Evolutionary conservation across 257 asterid species (phyloP).

Genomic region (Avicennia marina): DNA sequence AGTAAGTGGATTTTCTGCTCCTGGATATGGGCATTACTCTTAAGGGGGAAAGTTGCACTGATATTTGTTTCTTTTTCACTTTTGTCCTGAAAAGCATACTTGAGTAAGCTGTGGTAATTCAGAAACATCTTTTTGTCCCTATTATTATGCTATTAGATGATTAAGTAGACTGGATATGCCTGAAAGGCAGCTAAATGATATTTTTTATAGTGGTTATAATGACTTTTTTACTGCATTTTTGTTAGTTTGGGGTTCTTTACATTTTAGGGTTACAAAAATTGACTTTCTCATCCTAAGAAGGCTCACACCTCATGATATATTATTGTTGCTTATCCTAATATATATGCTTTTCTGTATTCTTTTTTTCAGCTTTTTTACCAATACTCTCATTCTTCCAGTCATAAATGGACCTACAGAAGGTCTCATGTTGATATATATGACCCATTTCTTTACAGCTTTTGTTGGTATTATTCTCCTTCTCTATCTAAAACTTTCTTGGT

Average conservation of each 20-base stretch:
- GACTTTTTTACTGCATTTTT: no score
- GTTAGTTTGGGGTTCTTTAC: no score
- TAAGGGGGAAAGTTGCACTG: no score
- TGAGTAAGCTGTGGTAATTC: no score
- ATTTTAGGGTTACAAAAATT: conserved; percentile 1
- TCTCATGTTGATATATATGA: conserved; percentile 65
- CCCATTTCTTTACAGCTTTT: conserved; percentile 68
- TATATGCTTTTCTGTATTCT: conserved; percentile 6
- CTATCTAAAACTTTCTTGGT: background rate
- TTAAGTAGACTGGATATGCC: no score
- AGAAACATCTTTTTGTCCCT: no score
- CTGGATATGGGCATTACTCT: background rate
- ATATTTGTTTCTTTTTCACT: background rate
- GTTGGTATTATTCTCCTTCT: conserved; percentile 45
- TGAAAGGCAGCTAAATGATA: no score
- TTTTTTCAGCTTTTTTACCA: conserved; percentile 76
- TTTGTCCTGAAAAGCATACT: background rate
- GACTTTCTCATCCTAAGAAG: background rate
- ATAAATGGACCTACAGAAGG: conserved; percentile 97
- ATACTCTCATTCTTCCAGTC: conserved; percentile 87
- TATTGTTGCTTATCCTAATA: conserved; percentile 1
- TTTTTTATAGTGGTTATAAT: no score
- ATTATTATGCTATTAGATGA: no score
- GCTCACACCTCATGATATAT: background rate
- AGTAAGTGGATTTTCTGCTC: conserved; percentile 43